Evolutionary conservation across 352 stramenopile genomes (phyloP), one percentile per base, ranked within the genome.

Genomic region (Phytopythium kandeliae): DNA sequence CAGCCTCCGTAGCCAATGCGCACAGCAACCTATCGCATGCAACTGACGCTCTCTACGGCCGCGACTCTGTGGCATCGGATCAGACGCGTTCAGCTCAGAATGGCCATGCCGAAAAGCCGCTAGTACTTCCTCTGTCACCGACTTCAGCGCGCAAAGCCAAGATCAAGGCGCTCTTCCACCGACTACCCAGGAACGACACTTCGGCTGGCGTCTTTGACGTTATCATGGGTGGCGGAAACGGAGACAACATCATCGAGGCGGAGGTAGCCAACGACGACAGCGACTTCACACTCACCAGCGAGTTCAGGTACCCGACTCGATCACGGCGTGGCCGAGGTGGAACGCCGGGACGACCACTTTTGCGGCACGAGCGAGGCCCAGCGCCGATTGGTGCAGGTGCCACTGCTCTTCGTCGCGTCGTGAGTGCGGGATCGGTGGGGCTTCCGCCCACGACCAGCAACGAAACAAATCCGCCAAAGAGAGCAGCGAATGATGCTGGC

Each of bases 231-330:
- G 41, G 63, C 17, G 63, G 50, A 0, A 54, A 25, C 10, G 59
- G 57, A n/a, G 67, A 75, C 57, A 58, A 42, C 25, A 75, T 72
- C 44, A 49, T 75, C 31, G 63, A 63, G 35, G 56, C 63, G 12
- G 57, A 60, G 22, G 51, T 72, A 21, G 48, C 37, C 13, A 50
- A 69, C 12, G 48, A 75, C 10, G 55, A 59, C 15, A 62, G 15
- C 42, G 43, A 75, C 31, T 75, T 60, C 40, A 60, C 70, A 44
- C 52, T 75, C 19, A 40, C 63, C 1, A 49, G 21, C 37, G 60
- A 45, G 8, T 75, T 68, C 35, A 57, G 37, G 22, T 75, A 75
- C 26, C 60, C 63, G 17, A 24, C 54, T 25, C 49, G 50, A n/a
- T 53, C 36, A 34, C 51, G 51, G 37, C 60, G 56, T 47, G 34